Conservation (phyloP, 345 rosid genomes). For the Citrus australasica region DNA sequence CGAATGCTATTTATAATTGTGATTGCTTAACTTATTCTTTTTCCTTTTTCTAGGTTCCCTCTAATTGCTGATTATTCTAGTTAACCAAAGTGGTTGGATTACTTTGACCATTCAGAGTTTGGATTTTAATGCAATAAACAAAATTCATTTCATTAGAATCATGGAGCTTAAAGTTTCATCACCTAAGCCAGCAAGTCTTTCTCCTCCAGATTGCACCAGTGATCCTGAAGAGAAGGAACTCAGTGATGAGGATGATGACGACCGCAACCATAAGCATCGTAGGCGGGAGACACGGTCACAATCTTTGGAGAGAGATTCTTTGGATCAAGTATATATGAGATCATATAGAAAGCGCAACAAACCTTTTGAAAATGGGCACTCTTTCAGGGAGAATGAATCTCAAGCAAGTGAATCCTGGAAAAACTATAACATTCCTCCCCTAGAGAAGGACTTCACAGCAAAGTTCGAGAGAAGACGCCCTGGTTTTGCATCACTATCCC, state of each 20-base stretch:
- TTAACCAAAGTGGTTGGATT: constrained; percentile 4
- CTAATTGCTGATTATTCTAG: constrained; percentile 5
- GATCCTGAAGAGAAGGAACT: constrained; percentile 92
- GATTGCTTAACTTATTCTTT: constrained; percentile 9
- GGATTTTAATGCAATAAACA: constrained; percentile 18
- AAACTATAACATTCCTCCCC: constrained; percentile 30
- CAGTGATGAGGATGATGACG: constrained; percentile 97
- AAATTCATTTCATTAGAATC: constrained; percentile 19
- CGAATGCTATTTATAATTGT: background rate
- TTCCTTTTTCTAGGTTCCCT: constrained; percentile 21
- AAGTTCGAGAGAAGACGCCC: constrained; percentile 62
- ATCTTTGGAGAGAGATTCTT: constrained; percentile 62
- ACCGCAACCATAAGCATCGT: constrained; percentile 97
- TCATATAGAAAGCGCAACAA: constrained; percentile 65
- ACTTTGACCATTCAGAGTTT: constrained; percentile 16
- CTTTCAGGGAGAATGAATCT: constrained; percentile 54
- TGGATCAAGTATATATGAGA: constrained; percentile 54
- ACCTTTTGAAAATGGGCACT: constrained; percentile 60
- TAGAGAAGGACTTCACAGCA: constrained; percentile 39
- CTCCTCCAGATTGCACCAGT: constrained; percentile 64
- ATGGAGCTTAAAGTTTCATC: constrained; percentile 80
- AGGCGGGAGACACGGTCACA: constrained; percentile 65
- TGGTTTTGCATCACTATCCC: constrained; percentile 42
- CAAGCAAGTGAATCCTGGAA: constrained; percentile 47
- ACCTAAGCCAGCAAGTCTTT: constrained; percentile 49